Evolutionary conservation across 306 rosid genomes (phyloP), one percentile per base, ranked within the genome.

Genomic region (Cicer judaicum): DNA sequence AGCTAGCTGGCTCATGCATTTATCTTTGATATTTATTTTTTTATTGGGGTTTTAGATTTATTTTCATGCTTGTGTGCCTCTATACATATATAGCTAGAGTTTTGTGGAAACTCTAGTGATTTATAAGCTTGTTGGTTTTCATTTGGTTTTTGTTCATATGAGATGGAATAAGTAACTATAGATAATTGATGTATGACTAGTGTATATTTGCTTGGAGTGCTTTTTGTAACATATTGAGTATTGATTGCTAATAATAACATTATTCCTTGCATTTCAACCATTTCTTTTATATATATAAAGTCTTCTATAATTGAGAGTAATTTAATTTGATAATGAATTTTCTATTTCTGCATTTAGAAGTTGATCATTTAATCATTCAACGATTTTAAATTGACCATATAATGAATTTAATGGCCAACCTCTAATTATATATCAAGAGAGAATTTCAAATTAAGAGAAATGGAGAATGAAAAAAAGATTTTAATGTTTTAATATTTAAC

Each of bases 151-250:
- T 70, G 78, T 70, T 70, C 38, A 38, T 70, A 44, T 46, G 67
- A 57, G 40, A 29, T 42, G 57, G 65, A 78, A 78, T 71, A 78
- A 78, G 46, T 70, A 43, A 65, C 19, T 65, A 24, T 59, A 70
- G 56, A 69, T 34, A 48, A 16, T 53, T 14, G 49, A 75, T 81
- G 78, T 57, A 53, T 81, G 72, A 61, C 36, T 74, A 52, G 41
- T 44, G 39, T 59, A 61, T 19, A 54, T 74, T 10, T 57, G 76
- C 64, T 74, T 80, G 68, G 73, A 43, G 46, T 75, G 78, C 63
- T 68, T 70, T 16, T 65, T 81, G 81, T 81, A 64, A 81, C 70
- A 76, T 81, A 75, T 12, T 73, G 75, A 18, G 71, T 74, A 73
- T 48, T 70, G 74, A 62, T 76, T 81, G 70, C 57, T 15, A 76